Base-by-base conservation (phyloP, 306 rosid species). In the Castanea crenata region DNA sequence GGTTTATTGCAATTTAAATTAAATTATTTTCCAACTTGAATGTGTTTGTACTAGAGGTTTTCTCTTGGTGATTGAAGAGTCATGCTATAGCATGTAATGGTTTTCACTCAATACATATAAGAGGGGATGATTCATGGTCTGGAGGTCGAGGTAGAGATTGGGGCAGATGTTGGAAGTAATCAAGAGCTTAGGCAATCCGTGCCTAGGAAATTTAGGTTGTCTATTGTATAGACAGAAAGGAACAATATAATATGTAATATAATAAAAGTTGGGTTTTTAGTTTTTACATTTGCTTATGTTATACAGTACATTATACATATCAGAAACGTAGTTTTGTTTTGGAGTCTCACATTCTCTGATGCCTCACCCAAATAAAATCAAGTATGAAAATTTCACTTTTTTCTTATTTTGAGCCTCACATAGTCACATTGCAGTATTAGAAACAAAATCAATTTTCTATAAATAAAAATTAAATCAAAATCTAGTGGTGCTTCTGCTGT, bases 1-100 rank as follows among this genome's bases (percentile, higher is more conserved):
- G 55, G 71, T 69, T 56, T 64, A 72, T 74, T 46, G 52, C n/a
- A 67, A 7, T 78, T 23, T 68, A 4, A 62, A 67, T 82, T 20
- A 16, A 49, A 67, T 35, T 34, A 52, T 73, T 19, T 18, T 67
- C 41, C 59, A 32, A 21, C 21, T 71, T 77, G 78, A 35, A 8
- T 67, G 19, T 71, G 74, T 29, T 29, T 71, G 63, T 71, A 16
- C 8, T 35, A 63, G 51, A 31, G 76, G 23, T 70, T 6, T 76
- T 52, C 65, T 25, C 41, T 55, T 35, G 72, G 27, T 16, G 46
- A 65, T 68, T 5, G 51, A 35, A 49, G 51, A 35, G 72, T 68
- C 72, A 31, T 31, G 70, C 38, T 62, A 14, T 5, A 62, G 18
- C 69, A 49, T 3, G 16, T 27, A 65, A 32, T 65, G 71, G 71